Base-by-base conservation (phyloP, 106 monocot genomes). In the Allium sativum region DNA sequence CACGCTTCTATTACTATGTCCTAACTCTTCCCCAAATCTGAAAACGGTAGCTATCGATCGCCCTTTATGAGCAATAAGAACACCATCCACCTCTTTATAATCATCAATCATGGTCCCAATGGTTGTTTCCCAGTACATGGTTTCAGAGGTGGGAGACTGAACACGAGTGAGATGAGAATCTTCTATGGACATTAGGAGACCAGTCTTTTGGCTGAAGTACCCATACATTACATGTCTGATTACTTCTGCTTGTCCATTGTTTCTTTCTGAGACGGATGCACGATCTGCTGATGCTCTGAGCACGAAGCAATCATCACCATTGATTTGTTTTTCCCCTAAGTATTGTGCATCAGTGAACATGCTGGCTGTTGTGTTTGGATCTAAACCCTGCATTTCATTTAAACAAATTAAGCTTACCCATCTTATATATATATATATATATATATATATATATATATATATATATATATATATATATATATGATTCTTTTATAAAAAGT, bases 161-260 rank as follows among this genome's bases (percentile, higher is more conserved):
- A 84, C 74, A 43, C 84, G 66, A 7, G 84, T 71, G 6, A 85
- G 80, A 42, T 80, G 77, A 0, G 84, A 77, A 65, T 85, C 84
- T 52, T 85, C 84, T 12, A 85, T 55, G 74, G 59, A 77, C 2
- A 80, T 63, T 45, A 85, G 77, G 8, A 85, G 74, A 40, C 84
- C 84, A 40, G 71, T 85, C 68, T 42, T 74, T 62, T 85, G 84
- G 64, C 77, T 77, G 80, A 85, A 85, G 77, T 80, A 85, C 42
- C 84, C 84, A 19, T 71, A 74, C 43, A 85, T 59, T 14, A 77
- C 74, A 40, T 85, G 84, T 18, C 84, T 12, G 55, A 85, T 85
- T 10, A 85, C 84, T 62, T 85, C 84, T 0, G 77, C 74, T 9
- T 70, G 59, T 0, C 79, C 79, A 17, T 79, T 72, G 60, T 61